phyloP scores from a whole-genome alignment of 495 filamentous ascomycete genomes.

The Penicillium paxilli region DNA sequence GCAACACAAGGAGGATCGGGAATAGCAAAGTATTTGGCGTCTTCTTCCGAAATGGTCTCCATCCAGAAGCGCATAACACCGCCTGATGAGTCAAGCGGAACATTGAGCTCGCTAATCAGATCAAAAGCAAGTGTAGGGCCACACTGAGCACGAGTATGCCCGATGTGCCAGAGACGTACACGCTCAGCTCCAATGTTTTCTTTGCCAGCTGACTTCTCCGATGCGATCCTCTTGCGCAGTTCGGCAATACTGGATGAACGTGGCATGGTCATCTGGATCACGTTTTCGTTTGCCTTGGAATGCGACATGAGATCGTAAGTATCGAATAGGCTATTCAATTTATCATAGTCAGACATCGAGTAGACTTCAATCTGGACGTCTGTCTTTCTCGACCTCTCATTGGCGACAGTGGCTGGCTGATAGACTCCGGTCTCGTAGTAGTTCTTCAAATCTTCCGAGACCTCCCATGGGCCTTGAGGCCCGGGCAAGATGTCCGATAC shows the following conservation, averaged over 20 bases:
- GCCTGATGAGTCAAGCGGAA: conserved; percentile 29
- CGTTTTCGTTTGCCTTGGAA: conserved; percentile 36
- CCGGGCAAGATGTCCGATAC: conserved; percentile 43
- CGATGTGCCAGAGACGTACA: conserved; percentile 46
- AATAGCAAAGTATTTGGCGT: conserved; percentile 46
- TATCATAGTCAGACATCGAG: conserved; percentile 34
- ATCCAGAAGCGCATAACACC: conserved; percentile 43
- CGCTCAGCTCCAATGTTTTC: conserved; percentile 32
- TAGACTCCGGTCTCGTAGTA: conserved; percentile 40
- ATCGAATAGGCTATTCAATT: conserved; percentile 41
- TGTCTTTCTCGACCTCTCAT: conserved; percentile 12
- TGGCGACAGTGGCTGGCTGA: conserved; percentile 4
- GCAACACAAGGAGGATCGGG: conserved; percentile 33
- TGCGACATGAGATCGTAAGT: conserved; percentile 48
- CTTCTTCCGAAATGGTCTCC: conserved; percentile 42
- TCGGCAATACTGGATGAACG: conserved; percentile 38
- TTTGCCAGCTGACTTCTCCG: conserved; percentile 27
- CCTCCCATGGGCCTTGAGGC: conserved; percentile 44
- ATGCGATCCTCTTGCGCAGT: conserved; percentile 44
- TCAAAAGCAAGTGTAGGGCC: conserved; percentile 38
- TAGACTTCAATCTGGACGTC: conserved; percentile 46
- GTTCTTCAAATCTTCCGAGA: conserved; percentile 30
- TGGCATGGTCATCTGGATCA: conserved; percentile 45
- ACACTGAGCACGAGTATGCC: conserved; percentile 36
- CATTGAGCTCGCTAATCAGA: conserved; percentile 36